Base-by-base conservation (phyloP, 345 rosid species). In the Ricinus communis region DNA sequence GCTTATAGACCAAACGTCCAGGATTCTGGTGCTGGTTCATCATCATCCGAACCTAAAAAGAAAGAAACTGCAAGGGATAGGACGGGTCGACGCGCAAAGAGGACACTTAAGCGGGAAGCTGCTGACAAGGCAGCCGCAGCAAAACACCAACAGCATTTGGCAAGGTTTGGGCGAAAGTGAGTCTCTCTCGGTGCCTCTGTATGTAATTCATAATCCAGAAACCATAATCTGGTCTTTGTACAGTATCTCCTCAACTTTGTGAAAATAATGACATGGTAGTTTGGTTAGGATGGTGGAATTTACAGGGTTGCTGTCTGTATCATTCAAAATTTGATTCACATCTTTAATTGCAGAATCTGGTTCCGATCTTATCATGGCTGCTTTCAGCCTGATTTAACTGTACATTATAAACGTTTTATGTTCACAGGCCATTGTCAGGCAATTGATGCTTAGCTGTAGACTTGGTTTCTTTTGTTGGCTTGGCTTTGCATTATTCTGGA, bases 91-190 rank as follows among this genome's bases (percentile, higher is more conserved):
- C 88, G 99, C 49, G 99, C 99, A 0, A 91, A 87, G 86, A 83
- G 99, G 78, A 85, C 96, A 0, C 86, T 88, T 52, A 94, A 91
- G 85, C 97, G 91, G 25, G 97, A 92, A 79, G 98, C 98, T 50
- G 96, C 97, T 21, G 84, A 91, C 80, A 90, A 88, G 87, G 95
- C 87, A 18, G 90, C 87, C 19, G 97, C 95, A 14, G 82, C 62
- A 1, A 81, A 86, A 76, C 85, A 83, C 62, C 76, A 73, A 50
- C 82, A 69, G 72, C 78, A 57, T 64, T 50, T 77, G 76, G 74
- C 27, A 6, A 77, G 81, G 77, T 18, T 72, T 46, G 81, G 81
- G 49, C 27, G 77, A 52, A 69, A 77, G 52, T 77, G 77, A 77
- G 43, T 25, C 1, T 41, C 66, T 16, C 8, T 47, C 5, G 0